phyloP scores from a whole-genome alignment of 176 grass and related monocot genomes.

The Oryza meridionalis region DNA sequence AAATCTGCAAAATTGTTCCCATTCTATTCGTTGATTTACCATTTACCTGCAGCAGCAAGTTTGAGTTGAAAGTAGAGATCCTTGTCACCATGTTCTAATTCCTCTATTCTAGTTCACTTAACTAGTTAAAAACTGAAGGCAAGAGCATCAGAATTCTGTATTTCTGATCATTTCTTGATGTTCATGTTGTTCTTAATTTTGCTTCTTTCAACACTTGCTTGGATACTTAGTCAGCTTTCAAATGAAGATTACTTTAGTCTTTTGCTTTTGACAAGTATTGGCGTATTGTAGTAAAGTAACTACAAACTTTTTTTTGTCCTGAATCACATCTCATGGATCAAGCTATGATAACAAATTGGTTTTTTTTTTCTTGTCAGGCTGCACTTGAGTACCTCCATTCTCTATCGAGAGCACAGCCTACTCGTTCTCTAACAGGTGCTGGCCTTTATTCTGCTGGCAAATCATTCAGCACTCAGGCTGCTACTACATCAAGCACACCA shows the following conservation, averaged over 20 bases:
- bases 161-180: neutral
- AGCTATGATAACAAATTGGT: constrained; percentile 5
- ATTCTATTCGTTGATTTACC: neutral
- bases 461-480: constrained; percentile 73
- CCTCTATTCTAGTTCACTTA: constrained; percentile 1
- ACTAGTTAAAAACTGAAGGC: neutral
- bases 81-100: neutral
- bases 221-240: neutral
- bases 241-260: neutral
- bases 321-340: neutral
- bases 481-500: constrained; percentile 65
- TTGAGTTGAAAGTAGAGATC: neutral
- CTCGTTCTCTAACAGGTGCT: constrained; percentile 47
- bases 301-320: neutral
- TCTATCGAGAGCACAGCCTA: constrained; percentile 46
- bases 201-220: neutral
- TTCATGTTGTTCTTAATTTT: neutral
- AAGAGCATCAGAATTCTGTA: neutral
- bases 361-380: constrained; percentile 23
- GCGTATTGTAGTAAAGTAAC: constrained; percentile 7
- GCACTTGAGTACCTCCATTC: constrained; percentile 45
- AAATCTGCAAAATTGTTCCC: neutral
- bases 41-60: neutral
- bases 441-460: constrained; percentile 36
- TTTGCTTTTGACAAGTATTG: neutral